Conservation (phyloP, 106 monocot genomes). For the Gastrodia elata region DNA sequence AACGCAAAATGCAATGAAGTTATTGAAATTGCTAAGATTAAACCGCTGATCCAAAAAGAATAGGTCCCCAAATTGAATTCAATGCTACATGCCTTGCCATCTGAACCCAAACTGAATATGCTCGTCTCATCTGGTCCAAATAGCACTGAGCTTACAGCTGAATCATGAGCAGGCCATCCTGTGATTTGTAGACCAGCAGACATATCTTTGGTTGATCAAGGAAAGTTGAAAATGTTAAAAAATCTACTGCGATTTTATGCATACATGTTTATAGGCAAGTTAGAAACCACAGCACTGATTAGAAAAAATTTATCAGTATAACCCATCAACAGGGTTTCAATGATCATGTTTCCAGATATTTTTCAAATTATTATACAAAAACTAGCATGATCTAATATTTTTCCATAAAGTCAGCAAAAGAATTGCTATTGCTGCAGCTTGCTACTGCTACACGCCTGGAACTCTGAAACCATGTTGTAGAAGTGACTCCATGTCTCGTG, state of each 20-base stretch:
- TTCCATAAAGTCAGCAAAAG: neutral
- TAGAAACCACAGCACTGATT: neutral
- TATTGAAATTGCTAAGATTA: neutral
- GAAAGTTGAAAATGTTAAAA: neutral
- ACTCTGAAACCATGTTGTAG: neutral
- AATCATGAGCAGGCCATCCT: slow-evolving; percentile 98
- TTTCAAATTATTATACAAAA: neutral
- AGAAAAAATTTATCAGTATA: neutral
- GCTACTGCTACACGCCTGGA: neutral
- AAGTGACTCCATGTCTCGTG: neutral
- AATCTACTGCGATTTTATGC: neutral
- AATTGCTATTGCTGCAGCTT: neutral
- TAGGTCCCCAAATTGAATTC: neutral
- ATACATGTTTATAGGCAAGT: neutral
- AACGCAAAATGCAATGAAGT: neutral
- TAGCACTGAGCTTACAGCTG: slow-evolving; percentile 69
- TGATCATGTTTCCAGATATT: neutral
- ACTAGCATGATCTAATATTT: neutral
- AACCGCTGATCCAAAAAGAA: neutral
- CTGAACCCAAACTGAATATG: slow-evolving; percentile 90
- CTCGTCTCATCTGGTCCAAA: slow-evolving; percentile 99
- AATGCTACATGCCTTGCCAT: slow-evolving; percentile 63
- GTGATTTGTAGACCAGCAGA: slow-evolving; percentile 90
- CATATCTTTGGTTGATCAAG: slow-evolving; percentile 61
- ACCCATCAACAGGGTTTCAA: neutral